These are phyloP conservation scores for Trametes meyenii DNA, from an alignment of 768 basidiomycete species.

Conservation along the genomic window DNA sequence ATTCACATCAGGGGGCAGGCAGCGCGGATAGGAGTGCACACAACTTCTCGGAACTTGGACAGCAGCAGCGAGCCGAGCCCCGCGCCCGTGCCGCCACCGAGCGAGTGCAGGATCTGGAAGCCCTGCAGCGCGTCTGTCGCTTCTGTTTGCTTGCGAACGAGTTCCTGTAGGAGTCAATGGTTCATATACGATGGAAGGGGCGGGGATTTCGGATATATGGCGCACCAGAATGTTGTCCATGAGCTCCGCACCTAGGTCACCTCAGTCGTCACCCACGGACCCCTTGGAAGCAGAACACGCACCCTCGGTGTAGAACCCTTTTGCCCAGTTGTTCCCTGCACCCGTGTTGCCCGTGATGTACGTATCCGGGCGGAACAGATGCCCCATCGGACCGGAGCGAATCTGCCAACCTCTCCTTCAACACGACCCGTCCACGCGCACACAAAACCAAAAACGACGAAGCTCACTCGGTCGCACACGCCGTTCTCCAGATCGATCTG, in stretches of 20 bases:
- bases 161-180: constrained; percentile 49
- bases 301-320: constrained; percentile 95
- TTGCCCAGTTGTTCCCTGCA: constrained; percentile 95
- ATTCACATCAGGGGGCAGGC: constrained; percentile 29
- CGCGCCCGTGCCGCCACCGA: constrained; percentile 91
- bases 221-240: constrained; percentile 77
- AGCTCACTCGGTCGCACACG: constrained; percentile 78
- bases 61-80: constrained; percentile 82
- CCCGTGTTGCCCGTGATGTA: constrained; percentile 64
- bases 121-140: constrained; percentile 87
- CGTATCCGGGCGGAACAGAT: constrained; percentile 86
- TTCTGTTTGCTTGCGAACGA: constrained; percentile 81
- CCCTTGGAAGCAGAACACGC: constrained; percentile 17
- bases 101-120: constrained; percentile 85
- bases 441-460: constrained; percentile 14
- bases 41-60: constrained; percentile 80
- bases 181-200: not conserved
- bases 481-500: constrained; percentile 91
- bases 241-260: constrained; percentile 77
- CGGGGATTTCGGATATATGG: not conserved
- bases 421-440: not conserved
- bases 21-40: constrained; percentile 17
- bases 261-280: not conserved
- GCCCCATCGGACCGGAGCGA: constrained; percentile 68
- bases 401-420: constrained; percentile 43